Conservation (phyloP, 164 flowering plant genomes). For the Macadamia tetraphylla region DNA sequence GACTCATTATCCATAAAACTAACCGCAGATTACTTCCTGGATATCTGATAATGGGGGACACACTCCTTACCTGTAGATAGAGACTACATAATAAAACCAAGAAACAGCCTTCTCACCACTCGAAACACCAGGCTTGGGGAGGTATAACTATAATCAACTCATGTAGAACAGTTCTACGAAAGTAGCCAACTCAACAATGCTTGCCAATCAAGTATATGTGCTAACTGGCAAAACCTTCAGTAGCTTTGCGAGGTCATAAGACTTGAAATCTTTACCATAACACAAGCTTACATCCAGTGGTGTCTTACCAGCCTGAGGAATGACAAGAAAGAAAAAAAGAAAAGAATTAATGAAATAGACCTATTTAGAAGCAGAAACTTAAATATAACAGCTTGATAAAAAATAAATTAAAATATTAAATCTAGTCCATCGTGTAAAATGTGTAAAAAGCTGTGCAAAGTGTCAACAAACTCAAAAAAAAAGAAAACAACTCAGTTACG, state of each 20-base stretch:
- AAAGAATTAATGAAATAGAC: not conserved
- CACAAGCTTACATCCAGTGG: conserved; percentile 77
- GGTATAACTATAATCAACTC: not conserved
- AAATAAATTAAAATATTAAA: not conserved
- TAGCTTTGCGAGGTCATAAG: conserved; percentile 81
- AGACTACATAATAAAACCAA: not conserved
- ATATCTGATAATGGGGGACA: no score
- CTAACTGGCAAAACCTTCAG: conserved; percentile 69
- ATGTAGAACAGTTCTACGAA: not conserved
- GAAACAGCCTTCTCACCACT: not conserved
- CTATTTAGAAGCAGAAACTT: not conserved
- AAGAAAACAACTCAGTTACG: no score
- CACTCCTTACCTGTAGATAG: not conserved
- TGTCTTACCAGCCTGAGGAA: conserved; percentile 77
- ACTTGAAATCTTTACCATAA: conserved; percentile 90
- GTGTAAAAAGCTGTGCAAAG: not conserved
- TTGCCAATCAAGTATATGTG: conserved; percentile 26
- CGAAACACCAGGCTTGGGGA: not conserved
- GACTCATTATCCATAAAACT: no score
- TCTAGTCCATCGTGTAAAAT: not conserved
- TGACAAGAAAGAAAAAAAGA: not conserved
- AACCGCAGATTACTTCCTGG: no score
- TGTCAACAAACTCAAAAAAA: not conserved
- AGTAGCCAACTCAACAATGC: not conserved
- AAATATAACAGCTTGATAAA: no score